Evolutionary conservation across 2,329 filamentous ascomycete species (phyloP), one percentile per base, ranked within the genome.

Genomic region (Atkinsonella texensis): DNA sequence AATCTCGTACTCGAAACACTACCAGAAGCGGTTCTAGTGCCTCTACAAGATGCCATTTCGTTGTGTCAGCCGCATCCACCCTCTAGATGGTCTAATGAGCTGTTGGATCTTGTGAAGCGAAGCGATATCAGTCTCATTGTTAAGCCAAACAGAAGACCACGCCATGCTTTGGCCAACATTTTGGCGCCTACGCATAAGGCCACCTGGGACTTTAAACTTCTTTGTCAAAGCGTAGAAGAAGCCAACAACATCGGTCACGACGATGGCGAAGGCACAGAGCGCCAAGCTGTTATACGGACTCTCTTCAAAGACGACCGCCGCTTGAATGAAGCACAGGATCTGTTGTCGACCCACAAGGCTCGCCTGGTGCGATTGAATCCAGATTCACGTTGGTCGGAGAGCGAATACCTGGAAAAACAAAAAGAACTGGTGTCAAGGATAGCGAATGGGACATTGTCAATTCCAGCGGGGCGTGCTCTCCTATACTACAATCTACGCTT

Each of bases 261-360:
- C 56, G 88, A 88, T 46, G 84, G 85, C 6, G 85, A 89, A 51
- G 90, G 93, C 63, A 85, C 84, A 33, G 88, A 95, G 62, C 81
- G 89, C 31, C 83, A 91, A 65, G 78, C 84, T 10, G 82, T 97
- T 8, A 94, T 93, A 32, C 82, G 84, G 49, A 74, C 93, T 9
- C 84, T 98, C 31, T 98, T 97, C 75, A 84, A 83, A 54, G 89
- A 97, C 57, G 93, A 98, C 62, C 82, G 89, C 54, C 84, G 93
- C 38, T 83, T 95, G 51, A 83, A 89, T 55, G 93, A 98, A 69
- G 93, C 89, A 0, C 83, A 84, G 51, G 81, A 79, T 50, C 74
- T 98, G 51, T 74, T 98, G n/a, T 90, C 93, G 52, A 93, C 93
- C 31, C 82, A 85, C 49, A 87, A 85, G 61, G 76, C 88, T 13